A percentile compares a stretch with the other conserved stretches of the same genome.
Evolutionary conservation across 345 rosid species (phyloP).

Genomic region (Mangifera indica): DNA sequence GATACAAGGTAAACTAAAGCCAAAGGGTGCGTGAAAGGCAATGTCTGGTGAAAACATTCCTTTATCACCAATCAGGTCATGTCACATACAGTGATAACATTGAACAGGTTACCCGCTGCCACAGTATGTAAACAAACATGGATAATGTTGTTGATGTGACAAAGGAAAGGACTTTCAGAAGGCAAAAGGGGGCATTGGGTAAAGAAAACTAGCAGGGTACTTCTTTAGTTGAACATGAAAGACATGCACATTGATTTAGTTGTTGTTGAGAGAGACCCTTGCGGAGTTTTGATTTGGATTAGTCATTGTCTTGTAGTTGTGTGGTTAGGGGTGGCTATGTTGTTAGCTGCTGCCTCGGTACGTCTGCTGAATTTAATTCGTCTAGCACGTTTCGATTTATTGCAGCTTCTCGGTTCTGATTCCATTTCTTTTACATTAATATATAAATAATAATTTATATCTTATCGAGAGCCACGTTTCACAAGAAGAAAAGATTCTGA

Average conservation of each 20-base stretch:
- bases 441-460: no score
- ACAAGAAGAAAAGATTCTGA: neutral
- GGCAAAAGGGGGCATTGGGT: no score
- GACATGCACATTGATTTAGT: conserved; percentile 4
- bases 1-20: neutral
- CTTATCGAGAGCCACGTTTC: neutral
- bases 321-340: neutral
- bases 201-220: conserved; percentile 18
- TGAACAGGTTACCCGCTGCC: neutral
- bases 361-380: neutral
- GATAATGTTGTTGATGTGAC: neutral
- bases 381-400: conserved; percentile 16
- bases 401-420: conserved; percentile 8
- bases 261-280: neutral
- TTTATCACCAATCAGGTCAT: neutral
- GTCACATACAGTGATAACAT: neutral
- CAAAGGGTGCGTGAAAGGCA: conserved; percentile 17
- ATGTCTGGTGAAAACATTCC: neutral
- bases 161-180: no score
- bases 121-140: neutral
- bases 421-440: neutral
- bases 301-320: neutral
- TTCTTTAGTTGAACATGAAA: neutral
- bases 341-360: neutral
- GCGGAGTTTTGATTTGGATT: neutral